A percentile compares a stretch with the other conserved stretches of the same genome.
Evolutionary conservation across 192 early-diverging fungal genomes (phyloP).

Genomic region (Glomus cerebriforme): DNA sequence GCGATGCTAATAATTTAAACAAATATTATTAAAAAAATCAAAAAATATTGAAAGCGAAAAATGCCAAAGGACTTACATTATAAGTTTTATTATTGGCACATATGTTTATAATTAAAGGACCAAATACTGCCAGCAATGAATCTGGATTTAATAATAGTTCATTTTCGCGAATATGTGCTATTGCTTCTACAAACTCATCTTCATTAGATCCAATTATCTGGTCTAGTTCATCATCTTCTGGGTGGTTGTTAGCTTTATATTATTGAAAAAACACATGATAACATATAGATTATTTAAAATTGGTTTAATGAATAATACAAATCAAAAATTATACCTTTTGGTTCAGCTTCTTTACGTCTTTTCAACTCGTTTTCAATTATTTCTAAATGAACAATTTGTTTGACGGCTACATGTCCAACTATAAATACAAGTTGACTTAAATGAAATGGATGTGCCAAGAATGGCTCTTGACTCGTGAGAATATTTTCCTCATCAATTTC

Average conservation of each 20-base stretch:
- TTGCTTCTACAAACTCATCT: constrained; percentile 93
- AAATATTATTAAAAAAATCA: background rate
- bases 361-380: constrained; percentile 93
- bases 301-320: background rate
- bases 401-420: constrained; percentile 94
- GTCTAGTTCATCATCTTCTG: constrained; percentile 85
- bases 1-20: constrained; percentile 58
- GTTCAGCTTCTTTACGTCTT: constrained; percentile 61
- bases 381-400: constrained; percentile 96
- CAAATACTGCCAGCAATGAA: constrained; percentile 80
- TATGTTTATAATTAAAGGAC: constrained; percentile 78
- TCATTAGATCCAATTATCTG: constrained; percentile 90
- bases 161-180: constrained; percentile 84
- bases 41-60: background rate
- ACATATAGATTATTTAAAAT: background rate
- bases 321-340: background rate
- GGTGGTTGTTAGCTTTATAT: constrained; percentile 31
- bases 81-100: constrained; percentile 83
- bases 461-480: constrained; percentile 35
- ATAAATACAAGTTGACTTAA: constrained; percentile 89
- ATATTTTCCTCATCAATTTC: constrained; percentile 38
- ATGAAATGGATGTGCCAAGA: constrained; percentile 47
- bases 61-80: constrained; percentile 56
- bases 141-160: constrained; percentile 83
- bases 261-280: background rate